phyloP scores from a whole-genome alignment of 2,329 filamentous ascomycete species.

The Pseudonectria buxi region DNA sequence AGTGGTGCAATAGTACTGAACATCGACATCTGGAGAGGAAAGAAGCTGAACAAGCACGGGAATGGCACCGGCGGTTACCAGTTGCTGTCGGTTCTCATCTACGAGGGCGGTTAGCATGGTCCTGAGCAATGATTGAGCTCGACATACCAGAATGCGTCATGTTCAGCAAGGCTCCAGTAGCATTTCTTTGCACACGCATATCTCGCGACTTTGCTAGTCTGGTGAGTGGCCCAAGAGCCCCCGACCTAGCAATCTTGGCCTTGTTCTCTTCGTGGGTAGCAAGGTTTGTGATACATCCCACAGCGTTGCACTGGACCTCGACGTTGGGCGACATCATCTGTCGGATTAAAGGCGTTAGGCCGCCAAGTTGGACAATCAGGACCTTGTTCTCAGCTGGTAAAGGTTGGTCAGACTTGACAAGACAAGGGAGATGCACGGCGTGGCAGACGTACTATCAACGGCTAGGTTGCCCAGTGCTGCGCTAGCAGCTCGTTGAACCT shows the following conservation, averaged over 20 bases:
- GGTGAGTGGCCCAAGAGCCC: conserved; percentile 84
- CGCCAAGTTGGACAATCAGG: conserved; percentile 85
- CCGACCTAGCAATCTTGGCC: conserved; percentile 93
- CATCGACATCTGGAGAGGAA: conserved; percentile 87
- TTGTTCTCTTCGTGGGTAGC: conserved; percentile 99
- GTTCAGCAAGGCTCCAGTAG: conserved; percentile 90
- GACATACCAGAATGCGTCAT: conserved; percentile 94
- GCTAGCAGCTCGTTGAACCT: conserved; percentile 93
- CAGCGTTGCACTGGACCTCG: conserved; percentile 97
- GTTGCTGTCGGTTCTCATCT: conserved; percentile 97
- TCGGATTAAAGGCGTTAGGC: conserved; percentile 82
- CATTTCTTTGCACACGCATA: conserved; percentile 97
- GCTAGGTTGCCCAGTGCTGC: conserved; percentile 93
- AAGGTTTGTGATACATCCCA: conserved; percentile 96
- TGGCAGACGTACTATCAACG: conserved; percentile 71
- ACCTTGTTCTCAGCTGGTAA: conserved; percentile 92
- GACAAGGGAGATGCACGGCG: not conserved
- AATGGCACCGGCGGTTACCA: conserved; percentile 96
- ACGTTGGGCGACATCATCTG: conserved; percentile 99
- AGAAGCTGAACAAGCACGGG: conserved; percentile 93
- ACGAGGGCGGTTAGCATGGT: conserved; percentile 16
- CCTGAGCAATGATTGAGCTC: not conserved
- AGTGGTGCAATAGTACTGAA: conserved; percentile 99
- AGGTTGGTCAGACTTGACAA: conserved; percentile 33
- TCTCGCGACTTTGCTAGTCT: conserved; percentile 93